Percentiles rank a stretch among this genome's conserved stretches.
phyloP scores from a whole-genome alignment of 2,329 filamentous ascomycete genomes.

The Pseudogymnoascus sp. region DNA sequence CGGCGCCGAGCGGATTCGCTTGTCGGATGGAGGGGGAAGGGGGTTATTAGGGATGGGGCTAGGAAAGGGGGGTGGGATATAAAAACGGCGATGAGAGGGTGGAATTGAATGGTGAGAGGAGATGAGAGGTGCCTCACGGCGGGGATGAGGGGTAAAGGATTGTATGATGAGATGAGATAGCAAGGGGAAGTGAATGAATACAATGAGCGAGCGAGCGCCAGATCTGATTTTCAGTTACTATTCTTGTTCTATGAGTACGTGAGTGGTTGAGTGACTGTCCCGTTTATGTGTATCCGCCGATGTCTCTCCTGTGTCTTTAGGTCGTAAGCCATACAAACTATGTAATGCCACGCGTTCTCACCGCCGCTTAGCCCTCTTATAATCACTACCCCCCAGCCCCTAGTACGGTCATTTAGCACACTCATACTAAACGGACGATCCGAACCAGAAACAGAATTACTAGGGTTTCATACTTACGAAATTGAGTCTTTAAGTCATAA shows the following conservation, averaged over 20 bases:
- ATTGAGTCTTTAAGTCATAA: no score
- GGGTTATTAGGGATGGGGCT: not conserved
- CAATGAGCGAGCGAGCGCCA: not conserved
- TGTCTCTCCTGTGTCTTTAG: no score
- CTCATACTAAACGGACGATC: not conserved
- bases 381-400: no score
- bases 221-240: not conserved
- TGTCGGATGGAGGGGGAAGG: not conserved
- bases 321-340: no score
- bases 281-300: not conserved
- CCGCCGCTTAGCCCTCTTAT: no score
- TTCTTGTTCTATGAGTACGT: not conserved
- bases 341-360: no score
- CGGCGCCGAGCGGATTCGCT: not conserved
- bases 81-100: not conserved
- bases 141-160: not conserved
- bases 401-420: not conserved
- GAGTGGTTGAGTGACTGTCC: not conserved
- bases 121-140: not conserved
- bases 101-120: not conserved
- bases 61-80: no score
- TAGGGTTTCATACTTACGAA: no score
- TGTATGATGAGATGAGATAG: slow-evolving; percentile 1
- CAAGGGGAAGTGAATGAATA: not conserved
- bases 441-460: no score